Base-by-base conservation (phyloP, 2,329 filamentous ascomycete species). In the Ophiognomonia clavigignenti-juglandacearum region DNA sequence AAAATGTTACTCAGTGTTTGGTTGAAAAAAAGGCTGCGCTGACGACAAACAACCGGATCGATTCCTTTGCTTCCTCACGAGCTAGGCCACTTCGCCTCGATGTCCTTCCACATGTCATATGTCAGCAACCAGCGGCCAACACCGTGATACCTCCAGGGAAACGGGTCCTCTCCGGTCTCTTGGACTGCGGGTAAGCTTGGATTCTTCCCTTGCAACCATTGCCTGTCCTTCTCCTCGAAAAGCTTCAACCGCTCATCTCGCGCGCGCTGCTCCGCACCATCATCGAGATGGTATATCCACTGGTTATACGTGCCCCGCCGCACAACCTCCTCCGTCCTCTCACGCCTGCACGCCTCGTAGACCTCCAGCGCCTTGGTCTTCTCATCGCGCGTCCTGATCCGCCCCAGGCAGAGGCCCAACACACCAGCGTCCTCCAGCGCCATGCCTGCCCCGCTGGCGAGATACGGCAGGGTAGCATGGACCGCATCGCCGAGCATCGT, bases 401-500 rank as follows among this genome's bases (percentile, higher is more conserved):
- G 67, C 0, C 69, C 69, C 1, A 82, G 67, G 46, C 76, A 79
- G 37, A 80, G 63, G 0, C 80, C 78, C 0, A 82, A 65, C 0
- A 80, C 75, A 3, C 75, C 75, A 0, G 69, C 79, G 45, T 83
- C 80, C 59, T 83, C 80, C 1, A 83, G 65, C 4, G 74, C 73
- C 78, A 82, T 82, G 2, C 78, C 78, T 0, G 78, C 78, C 2
- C 77, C 70, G 27, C 50, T 59, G 2, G 78, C 77, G 0, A 82
- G 65, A 56, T 85, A 85, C 0, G 82, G 82, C 0, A 85, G 65
- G 0, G 79, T 84, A 1, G 82, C 80, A 52, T 85, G 80, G 2
- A 80, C 78, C 1, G 80, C 77, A 55, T 85, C 82, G 0, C 82
- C 82, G 0, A 85, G 66, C 56, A 85, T 71, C 0, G 77, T 75